Evolutionary conservation across 345 rosid species (phyloP).

Genomic region (Eucalyptus paniculata): DNA sequence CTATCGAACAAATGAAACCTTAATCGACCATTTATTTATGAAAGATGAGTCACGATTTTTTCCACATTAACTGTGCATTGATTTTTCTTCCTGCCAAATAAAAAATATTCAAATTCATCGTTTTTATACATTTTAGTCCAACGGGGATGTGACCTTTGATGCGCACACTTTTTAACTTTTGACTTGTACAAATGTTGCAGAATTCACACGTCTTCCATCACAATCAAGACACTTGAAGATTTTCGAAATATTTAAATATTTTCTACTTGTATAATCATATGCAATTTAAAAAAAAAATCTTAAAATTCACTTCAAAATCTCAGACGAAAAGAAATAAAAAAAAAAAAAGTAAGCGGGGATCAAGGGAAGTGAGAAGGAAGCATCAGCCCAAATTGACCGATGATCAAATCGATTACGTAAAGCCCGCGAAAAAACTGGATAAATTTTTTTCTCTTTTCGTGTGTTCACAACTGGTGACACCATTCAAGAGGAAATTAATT

Average conservation of each 20-base stretch:
- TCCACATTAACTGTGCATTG: accelerated
- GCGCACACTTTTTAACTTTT: not conserved
- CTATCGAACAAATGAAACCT: accelerated
- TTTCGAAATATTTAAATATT: not conserved
- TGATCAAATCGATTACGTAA: too few species aligned
- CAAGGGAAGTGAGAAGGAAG: not conserved
- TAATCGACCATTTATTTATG: accelerated
- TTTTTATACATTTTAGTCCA: not conserved
- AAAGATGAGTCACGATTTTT: not conserved
- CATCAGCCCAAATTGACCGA: not conserved
- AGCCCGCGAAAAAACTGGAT: not conserved
- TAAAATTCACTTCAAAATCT: not conserved
- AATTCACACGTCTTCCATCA: not conserved
- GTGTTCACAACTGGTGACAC: not conserved
- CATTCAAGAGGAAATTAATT: not conserved
- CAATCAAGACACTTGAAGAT: not conserved
- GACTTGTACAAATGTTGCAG: not conserved
- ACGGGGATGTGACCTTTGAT: not conserved
- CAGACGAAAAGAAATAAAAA: not conserved
- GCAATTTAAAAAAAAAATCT: not conserved
- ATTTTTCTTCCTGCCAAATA: not conserved
- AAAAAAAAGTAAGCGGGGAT: not conserved
- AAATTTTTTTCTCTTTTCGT: not conserved
- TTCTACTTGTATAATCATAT: not conserved
- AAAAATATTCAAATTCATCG: not conserved